phyloP scores from a whole-genome alignment of 2,329 filamentous ascomycete species.

The Chrysoporthe cubensis region DNA sequence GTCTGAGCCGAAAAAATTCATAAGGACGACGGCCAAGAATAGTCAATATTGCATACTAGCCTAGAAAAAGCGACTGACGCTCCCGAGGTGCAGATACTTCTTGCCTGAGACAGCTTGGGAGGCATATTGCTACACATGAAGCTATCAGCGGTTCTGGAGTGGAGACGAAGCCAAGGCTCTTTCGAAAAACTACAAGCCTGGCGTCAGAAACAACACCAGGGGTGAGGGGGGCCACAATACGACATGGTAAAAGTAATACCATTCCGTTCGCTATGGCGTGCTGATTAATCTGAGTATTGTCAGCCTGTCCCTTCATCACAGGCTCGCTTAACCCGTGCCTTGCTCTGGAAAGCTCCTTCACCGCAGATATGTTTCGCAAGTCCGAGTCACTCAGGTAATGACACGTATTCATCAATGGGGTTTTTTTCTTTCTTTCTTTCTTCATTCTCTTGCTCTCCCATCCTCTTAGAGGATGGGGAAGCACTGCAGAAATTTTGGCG shows the following conservation, averaged over 20 bases:
- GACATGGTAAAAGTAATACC: neutral
- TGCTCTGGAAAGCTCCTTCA: neutral
- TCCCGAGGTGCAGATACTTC: neutral
- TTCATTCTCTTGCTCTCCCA: neutral
- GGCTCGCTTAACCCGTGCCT: neutral
- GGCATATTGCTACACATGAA: neutral
- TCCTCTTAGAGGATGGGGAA: neutral
- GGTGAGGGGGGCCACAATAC: neutral
- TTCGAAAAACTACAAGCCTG: neutral
- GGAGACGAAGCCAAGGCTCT: neutral
- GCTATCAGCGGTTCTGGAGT: neutral
- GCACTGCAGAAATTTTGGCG: neutral
- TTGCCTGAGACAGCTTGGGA: neutral
- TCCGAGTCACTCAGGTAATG: neutral
- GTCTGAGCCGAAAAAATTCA: too few relatives aligned
- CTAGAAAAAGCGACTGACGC: neutral
- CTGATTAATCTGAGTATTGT: neutral
- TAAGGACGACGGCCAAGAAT: too few relatives aligned
- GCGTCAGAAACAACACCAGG: neutral
- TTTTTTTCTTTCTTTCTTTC: too few relatives aligned
- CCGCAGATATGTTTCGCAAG: neutral
- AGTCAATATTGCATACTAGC: neutral
- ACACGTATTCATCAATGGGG: neutral
- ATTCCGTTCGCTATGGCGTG: neutral
- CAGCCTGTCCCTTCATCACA: neutral